Base-by-base conservation (phyloP, 2,329 filamentous ascomycete species). In the Rosellinia necatrix region DNA sequence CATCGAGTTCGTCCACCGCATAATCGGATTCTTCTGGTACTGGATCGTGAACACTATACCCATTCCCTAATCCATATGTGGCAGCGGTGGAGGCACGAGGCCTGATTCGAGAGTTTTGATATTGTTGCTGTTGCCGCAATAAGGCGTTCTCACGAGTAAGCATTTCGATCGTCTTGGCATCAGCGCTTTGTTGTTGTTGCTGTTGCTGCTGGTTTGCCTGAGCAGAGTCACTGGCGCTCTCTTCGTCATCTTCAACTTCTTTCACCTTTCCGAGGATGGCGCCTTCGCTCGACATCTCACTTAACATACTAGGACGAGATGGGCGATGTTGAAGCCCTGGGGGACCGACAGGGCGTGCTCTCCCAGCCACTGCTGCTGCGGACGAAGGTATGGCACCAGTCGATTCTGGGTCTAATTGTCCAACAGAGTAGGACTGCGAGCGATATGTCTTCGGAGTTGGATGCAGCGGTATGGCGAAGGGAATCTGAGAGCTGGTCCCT, bases 381-480 rank as follows among this genome's bases (percentile, higher is more conserved):
- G 81, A 75, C 3, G 79, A 71, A 53, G 72, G 75, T 70, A 80
- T 74, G 12, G 75, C 66, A 3, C 67, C 67, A 12, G 74, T 67
- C 1, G 74, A 74, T 56, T 93, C 90, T 1, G 87, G 82, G 49
- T 96, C 92, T 58, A 92, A 79, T 70, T 97, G 92, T 4, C 92
- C 92, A 43, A 96, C 93, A 0, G 93, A 97, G 73, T 97, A 97
- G 4, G 94, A 97, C 72, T 97, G 91, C 5, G 94, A 99, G 38
- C 94, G 87, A 66, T 96, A 94, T 1, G 91, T 92, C 73, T 97
- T 97, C 1, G 90, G 90, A 0, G 91, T 94, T 1, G 93, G 92
- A 61, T 96, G 90, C 17, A 96, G 79, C 3, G 92, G 92, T 63
- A 96, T 96, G 6, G 90, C 83, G 67, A 96, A 96, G 1, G 91